phyloP scores from a whole-genome alignment of 2,329 filamentous ascomycete species.

The Cytospora paraplurivora region DNA sequence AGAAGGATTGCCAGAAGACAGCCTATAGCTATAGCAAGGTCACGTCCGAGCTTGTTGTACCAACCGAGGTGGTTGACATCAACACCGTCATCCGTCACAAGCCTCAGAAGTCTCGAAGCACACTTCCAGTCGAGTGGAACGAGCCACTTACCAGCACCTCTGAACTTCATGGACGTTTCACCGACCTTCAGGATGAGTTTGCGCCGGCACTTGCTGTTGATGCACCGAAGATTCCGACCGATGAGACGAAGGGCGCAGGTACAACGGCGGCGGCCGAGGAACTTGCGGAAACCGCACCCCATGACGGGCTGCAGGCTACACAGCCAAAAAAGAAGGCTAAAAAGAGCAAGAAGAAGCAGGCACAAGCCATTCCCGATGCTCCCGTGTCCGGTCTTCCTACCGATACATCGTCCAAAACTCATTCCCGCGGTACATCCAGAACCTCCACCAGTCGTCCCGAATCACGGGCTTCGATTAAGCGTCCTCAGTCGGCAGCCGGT shows the following conservation, averaged over 20 bases:
- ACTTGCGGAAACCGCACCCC: neutral
- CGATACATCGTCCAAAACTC: neutral
- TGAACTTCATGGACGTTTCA: slow-evolving; percentile 10
- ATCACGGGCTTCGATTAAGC: neutral
- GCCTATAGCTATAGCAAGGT: slow-evolving; percentile 18
- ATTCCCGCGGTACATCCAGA: slow-evolving; percentile 6
- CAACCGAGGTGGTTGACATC: slow-evolving; percentile 12
- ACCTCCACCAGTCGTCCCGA: neutral
- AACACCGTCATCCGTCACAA: slow-evolving; percentile 26
- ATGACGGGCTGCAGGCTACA: neutral
- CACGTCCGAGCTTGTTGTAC: neutral
- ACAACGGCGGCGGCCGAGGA: neutral
- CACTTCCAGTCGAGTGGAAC: slow-evolving; percentile 15
- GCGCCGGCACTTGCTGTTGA: neutral
- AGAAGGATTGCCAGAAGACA: neutral
- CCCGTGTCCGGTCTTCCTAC: slow-evolving; percentile 5
- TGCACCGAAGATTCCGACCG: neutral
- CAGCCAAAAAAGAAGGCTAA: slow-evolving; percentile 6
- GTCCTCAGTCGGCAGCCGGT: slow-evolving; percentile 5
- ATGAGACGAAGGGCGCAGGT: slow-evolving; percentile 1
- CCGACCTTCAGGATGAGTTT: slow-evolving; percentile 6
- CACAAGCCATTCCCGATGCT: neutral
- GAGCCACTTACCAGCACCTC: neutral
- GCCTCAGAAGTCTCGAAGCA: neutral
- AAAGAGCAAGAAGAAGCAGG: slow-evolving; percentile 17